phyloP scores from a whole-genome alignment of 768 basidiomycete species.

The Lactifluus subvellereus region DNA sequence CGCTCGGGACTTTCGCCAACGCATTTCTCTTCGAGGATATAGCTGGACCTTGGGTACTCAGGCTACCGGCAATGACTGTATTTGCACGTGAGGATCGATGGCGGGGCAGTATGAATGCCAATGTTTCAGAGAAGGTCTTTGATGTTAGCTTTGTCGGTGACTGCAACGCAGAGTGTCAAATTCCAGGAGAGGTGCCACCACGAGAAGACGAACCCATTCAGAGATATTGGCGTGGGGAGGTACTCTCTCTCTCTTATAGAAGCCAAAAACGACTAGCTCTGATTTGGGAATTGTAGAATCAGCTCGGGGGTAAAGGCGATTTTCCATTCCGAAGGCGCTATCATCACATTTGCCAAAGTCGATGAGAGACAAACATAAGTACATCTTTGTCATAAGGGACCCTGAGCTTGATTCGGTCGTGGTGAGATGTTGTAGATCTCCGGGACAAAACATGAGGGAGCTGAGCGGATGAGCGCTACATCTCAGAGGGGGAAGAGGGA shows the following conservation, averaged over 20 bases:
- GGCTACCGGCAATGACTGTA: slow-evolving; percentile 17
- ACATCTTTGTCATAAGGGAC: slow-evolving; percentile 8
- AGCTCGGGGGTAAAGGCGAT: slow-evolving; percentile 14
- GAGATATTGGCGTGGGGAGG: neutral
- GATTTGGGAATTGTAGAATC: slow-evolving; percentile 38
- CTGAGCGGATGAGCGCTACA: slow-evolving; percentile 15
- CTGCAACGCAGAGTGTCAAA: slow-evolving; percentile 1
- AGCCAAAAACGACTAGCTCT: slow-evolving; percentile 30
- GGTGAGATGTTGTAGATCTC: slow-evolving; percentile 1
- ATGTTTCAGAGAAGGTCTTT: slow-evolving; percentile 13
- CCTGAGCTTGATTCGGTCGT: neutral
- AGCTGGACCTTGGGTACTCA: slow-evolving; percentile 6
- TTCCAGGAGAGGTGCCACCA: neutral
- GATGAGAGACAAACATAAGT: slow-evolving; percentile 21
- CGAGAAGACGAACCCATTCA: slow-evolving; percentile 19
- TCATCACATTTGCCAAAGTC: slow-evolving; percentile 18
- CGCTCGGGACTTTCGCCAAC: slow-evolving; percentile 5
- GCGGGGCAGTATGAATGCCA: slow-evolving; percentile 21
- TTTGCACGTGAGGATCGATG: slow-evolving; percentile 3
- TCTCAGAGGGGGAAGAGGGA: slow-evolving; percentile 16
- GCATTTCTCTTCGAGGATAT: slow-evolving; percentile 4
- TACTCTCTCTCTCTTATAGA: slow-evolving; percentile 3
- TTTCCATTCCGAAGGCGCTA: neutral
- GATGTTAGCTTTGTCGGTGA: neutral
- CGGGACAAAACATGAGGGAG: slow-evolving; percentile 17